These are phyloP conservation scores for Ophiostoma piceae DNA, from an alignment of 2,329 filamentous ascomycete genomes.

Conservation along the genomic window DNA sequence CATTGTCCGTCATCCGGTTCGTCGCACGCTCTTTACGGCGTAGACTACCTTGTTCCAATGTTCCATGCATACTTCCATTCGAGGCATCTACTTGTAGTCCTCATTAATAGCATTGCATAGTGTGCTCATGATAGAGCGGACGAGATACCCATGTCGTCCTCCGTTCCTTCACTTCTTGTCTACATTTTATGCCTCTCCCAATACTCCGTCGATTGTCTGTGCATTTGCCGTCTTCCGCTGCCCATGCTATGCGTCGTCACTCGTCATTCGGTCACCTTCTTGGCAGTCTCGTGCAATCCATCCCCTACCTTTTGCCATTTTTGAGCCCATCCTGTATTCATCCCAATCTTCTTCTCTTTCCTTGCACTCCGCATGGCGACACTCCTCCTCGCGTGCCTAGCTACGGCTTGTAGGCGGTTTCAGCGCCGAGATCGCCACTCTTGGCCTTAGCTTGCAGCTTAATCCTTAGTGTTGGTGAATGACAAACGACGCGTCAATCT, in stretches of 20 bases:
- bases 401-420: background rate
- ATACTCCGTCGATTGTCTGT: background rate
- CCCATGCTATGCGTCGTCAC: background rate
- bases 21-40: background rate
- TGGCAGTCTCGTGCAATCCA: background rate
- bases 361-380: background rate
- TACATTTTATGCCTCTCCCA: background rate
- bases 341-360: background rate
- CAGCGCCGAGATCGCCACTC: background rate
- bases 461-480: background rate
- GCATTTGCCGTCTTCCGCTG: background rate
- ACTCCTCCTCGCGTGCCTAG: background rate
- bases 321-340: background rate
- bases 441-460: background rate
- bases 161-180: background rate
- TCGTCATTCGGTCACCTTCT: background rate
- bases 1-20: background rate
- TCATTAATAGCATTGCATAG: background rate
- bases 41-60: background rate
- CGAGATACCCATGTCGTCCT: constrained; percentile 12
- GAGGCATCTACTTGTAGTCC: background rate
- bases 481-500: background rate
- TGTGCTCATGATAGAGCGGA: background rate
- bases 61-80: background rate
- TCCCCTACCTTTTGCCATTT: background rate